These are phyloP conservation scores for Rhododendron griersonianum DNA, from an alignment of 148 eudicot species.

Conservation along the genomic window DNA sequence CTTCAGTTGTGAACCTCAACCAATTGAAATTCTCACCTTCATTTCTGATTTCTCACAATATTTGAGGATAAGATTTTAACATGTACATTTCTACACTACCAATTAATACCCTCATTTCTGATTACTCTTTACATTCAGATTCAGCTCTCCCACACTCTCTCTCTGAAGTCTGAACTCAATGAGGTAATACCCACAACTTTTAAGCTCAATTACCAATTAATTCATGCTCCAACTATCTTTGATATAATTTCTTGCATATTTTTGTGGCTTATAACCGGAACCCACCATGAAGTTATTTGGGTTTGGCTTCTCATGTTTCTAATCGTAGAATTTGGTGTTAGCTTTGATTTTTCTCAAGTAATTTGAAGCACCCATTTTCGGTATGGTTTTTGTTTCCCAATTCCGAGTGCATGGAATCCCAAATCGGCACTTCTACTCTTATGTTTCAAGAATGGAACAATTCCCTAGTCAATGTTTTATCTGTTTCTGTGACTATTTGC, in stretches of 20 bases:
- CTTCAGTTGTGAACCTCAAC: not conserved
- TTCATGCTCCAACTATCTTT: not conserved
- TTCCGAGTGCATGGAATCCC: not conserved
- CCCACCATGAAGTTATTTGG: not conserved
- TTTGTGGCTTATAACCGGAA: not conserved
- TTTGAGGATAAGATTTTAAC: slow-evolving; percentile 67
- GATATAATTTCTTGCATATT: not conserved
- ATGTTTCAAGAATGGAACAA: not conserved
- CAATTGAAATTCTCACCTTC: not conserved
- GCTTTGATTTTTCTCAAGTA: not conserved
- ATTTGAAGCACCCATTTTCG: not conserved
- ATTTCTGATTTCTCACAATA: too few relatives aligned
- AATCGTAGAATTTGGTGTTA: slow-evolving; percentile 8
- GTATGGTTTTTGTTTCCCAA: not conserved
- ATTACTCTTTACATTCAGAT: slow-evolving; percentile 12
- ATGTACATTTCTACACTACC: slow-evolving; percentile 25
- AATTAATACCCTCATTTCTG: not conserved
- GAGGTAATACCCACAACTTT: slow-evolving; percentile 31
- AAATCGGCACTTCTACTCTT: not conserved
- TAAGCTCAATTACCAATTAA: not conserved
- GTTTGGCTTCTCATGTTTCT: slow-evolving; percentile 8
- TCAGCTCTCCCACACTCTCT: slow-evolving; percentile 17
- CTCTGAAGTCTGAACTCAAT: slow-evolving; percentile 4
- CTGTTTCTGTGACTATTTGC: not conserved
- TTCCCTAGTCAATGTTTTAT: not conserved